A percentile compares a stretch with the other conserved stretches of the same genome.
Evolutionary conservation across 2,329 filamentous ascomycete genomes (phyloP).

Genomic region (Trichoderma guizhouense): DNA sequence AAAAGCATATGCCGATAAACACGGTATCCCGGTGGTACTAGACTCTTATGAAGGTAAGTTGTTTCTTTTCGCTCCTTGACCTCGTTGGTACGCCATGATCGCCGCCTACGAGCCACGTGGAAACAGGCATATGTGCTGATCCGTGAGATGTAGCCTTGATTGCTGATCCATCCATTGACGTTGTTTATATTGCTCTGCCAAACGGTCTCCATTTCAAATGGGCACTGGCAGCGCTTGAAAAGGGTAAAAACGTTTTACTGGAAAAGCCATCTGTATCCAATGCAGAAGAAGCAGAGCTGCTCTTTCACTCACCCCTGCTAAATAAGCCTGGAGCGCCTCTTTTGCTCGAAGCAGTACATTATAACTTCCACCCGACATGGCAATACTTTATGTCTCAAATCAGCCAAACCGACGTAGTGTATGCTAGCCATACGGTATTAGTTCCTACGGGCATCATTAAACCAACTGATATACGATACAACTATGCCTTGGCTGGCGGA

Average conservation of each 20-base stretch:
- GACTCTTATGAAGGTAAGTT: background rate
- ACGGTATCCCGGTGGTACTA: background rate
- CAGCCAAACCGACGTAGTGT: background rate
- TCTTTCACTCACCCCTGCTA: background rate
- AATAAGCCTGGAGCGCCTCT: background rate
- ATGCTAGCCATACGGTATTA: background rate
- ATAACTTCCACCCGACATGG: background rate
- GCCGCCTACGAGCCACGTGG: background rate
- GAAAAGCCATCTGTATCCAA: background rate
- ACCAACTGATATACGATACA: background rate
- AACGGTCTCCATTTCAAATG: slow-evolving; percentile 43
- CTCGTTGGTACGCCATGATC: background rate
- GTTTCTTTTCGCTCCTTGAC: background rate
- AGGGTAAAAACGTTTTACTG: slow-evolving; percentile 40
- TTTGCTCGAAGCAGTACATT: background rate
- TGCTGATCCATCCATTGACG: slow-evolving; percentile 40
- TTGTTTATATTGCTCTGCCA: slow-evolving; percentile 49
- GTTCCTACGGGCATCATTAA: background rate
- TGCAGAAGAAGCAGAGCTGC: background rate
- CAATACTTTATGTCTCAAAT: background rate
- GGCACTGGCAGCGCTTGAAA: slow-evolving; percentile 42
- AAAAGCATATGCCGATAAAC: background rate
- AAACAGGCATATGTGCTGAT: background rate
- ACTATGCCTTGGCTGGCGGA: background rate
- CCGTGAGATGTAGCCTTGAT: slow-evolving; percentile 21